phyloP scores from a whole-genome alignment of 2,329 filamentous ascomycete species.

The Stachybotrys chartarum region DNA sequence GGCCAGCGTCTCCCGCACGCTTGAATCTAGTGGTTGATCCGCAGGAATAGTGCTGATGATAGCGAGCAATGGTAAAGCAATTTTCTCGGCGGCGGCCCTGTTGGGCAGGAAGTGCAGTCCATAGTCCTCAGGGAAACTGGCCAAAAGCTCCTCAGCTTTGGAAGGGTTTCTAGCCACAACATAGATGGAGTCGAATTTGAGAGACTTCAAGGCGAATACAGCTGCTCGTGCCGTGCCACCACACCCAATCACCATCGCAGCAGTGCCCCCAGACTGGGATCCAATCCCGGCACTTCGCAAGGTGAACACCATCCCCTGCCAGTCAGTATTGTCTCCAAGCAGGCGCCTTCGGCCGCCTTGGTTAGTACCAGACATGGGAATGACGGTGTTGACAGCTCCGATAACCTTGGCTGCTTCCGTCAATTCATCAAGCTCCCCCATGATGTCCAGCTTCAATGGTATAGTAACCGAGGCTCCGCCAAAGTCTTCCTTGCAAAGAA shows the following conservation, averaged over 20 bases:
- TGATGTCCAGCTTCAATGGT: slow-evolving; percentile 84
- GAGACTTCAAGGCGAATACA: slow-evolving; percentile 76
- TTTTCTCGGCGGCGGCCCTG: slow-evolving; percentile 38
- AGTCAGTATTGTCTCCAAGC: slow-evolving; percentile 90
- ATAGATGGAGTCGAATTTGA: slow-evolving; percentile 82
- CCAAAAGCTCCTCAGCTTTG: slow-evolving; percentile 61
- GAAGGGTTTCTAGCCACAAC: slow-evolving; percentile 68
- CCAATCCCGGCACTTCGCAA: slow-evolving; percentile 62
- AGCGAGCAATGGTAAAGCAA: slow-evolving; percentile 50
- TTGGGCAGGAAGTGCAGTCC: slow-evolving; percentile 56
- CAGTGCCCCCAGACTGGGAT: slow-evolving; percentile 21
- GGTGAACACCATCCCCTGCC: slow-evolving; percentile 81
- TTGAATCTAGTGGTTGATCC: slow-evolving; percentile 70
- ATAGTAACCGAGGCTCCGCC: slow-evolving; percentile 95
- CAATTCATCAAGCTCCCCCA: slow-evolving; percentile 71
- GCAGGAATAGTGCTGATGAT: slow-evolving; percentile 89
- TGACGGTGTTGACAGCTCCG: slow-evolving; percentile 91
- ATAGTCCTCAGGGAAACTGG: slow-evolving; percentile 68
- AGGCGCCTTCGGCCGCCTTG: slow-evolving; percentile 45
- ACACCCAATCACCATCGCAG: slow-evolving; percentile 79
- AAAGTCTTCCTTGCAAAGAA: slow-evolving; percentile 68
- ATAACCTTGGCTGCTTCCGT: slow-evolving; percentile 74
- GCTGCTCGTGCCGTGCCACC: slow-evolving; percentile 90
- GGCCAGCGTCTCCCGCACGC: slow-evolving; percentile 58
- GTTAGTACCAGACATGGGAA: slow-evolving; percentile 42